These are phyloP conservation scores for Diaporthe humulicola DNA, from an alignment of 2,329 filamentous ascomycete genomes.

Conservation along the genomic window DNA sequence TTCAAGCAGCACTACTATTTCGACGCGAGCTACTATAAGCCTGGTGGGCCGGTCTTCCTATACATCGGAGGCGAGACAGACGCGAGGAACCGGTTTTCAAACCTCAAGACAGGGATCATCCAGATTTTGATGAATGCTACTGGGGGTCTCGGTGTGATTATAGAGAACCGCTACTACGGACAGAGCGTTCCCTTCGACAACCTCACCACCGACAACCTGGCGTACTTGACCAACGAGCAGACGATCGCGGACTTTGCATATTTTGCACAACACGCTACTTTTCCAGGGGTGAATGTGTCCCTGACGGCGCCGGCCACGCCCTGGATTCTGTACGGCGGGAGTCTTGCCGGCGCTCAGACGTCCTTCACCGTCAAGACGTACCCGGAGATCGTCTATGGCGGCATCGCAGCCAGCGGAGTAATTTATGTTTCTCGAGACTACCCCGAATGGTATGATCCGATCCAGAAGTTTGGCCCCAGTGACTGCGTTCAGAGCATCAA, in stretches of 20 bases:
- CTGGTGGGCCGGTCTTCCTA: conserved; percentile 60
- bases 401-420: conserved; percentile 61
- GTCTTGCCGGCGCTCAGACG: conserved; percentile 37
- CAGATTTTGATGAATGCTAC: conserved; percentile 67
- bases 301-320: conserved; percentile 58
- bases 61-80: conserved; percentile 51
- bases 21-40: conserved; percentile 65
- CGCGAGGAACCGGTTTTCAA: conserved; percentile 47
- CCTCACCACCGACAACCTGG: conserved; percentile 62
- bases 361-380: conserved; percentile 60
- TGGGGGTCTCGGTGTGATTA: conserved; percentile 66
- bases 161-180: conserved; percentile 66
- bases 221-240: conserved; percentile 64
- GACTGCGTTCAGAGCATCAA: conserved; percentile 64
- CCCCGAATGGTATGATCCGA: conserved; percentile 63
- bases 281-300: conserved; percentile 57
- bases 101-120: conserved; percentile 55
- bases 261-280: conserved; percentile 60
- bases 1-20: conserved; percentile 69
- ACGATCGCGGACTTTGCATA: conserved; percentile 66
- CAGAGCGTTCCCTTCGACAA: conserved; percentile 61
- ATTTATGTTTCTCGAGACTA: conserved; percentile 58
- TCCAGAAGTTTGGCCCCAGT: conserved; percentile 62
- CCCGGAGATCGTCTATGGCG: conserved; percentile 59
- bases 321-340: conserved; percentile 38